Evolutionary conservation across 768 basidiomycete genomes (phyloP).

Genomic region (Tulasnella sp.): DNA sequence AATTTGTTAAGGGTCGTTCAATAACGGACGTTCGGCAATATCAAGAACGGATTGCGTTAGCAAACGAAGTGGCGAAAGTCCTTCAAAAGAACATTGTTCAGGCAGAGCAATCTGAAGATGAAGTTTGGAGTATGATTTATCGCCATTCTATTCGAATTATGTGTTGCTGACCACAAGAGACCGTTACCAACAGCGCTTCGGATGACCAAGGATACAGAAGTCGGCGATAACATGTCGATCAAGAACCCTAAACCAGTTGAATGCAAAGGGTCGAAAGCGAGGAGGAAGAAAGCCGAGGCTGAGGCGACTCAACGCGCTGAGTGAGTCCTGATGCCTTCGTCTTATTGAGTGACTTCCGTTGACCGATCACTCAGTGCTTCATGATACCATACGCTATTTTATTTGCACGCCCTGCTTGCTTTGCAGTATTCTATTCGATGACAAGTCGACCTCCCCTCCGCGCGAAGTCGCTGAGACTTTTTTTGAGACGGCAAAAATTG

Average conservation of each 20-base stretch:
- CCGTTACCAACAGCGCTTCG: conserved; percentile 40
- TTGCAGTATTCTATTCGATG: background rate
- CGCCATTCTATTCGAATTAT: background rate
- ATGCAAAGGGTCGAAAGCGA: conserved; percentile 13
- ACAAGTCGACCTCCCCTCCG: background rate
- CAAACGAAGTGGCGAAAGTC: conserved; percentile 60
- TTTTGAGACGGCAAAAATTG: background rate
- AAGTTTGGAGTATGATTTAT: conserved; percentile 34
- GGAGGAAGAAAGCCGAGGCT: background rate
- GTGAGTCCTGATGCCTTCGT: background rate
- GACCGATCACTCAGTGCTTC: background rate
- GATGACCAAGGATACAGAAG: conserved; percentile 69
- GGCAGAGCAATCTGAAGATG: conserved; percentile 39
- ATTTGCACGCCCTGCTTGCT: background rate
- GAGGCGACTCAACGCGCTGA: background rate
- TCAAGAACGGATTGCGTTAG: conserved; percentile 43
- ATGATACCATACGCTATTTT: background rate
- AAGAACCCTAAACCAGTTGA: conserved; percentile 42
- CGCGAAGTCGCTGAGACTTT: background rate
- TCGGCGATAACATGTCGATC: conserved; percentile 74
- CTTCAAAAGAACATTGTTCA: conserved; percentile 81
- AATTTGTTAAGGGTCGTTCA: conserved; percentile 35
- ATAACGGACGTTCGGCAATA: conserved; percentile 38
- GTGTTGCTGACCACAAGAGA: background rate
- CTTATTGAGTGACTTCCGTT: background rate